Evolutionary conservation across 148 eudicot species (phyloP), one percentile per base, ranked within the genome.

Genomic region (Rhododendron williamsianum): DNA sequence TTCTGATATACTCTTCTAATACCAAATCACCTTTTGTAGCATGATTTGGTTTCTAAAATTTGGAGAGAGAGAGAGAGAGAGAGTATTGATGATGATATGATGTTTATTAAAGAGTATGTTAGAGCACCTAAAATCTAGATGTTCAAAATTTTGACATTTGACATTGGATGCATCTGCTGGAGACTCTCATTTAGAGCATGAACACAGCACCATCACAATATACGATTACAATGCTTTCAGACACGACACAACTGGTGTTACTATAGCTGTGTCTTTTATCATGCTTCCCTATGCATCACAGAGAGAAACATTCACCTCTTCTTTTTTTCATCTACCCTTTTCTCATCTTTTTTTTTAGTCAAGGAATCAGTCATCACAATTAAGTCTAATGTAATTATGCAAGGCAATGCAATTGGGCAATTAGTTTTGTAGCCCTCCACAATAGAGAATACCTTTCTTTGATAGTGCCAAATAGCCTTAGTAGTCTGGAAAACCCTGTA

Each of bases 401-500:
- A 25, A 65, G 30, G 72, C 33, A 65, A n/a, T n/a, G 72, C 72
- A 25, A 25, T n/a, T 27, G 41, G 41, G 76, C 6, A 72, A 72
- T 11, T 72, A 30, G 38, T 13, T 72, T 72, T 38, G 35, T 72
- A 15, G 19, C 19, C 9, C 30, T 30, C 41, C 16, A 33, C 13
- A 45, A 73, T 41, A 76, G 38, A 46, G 63, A 23, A 38, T 85
- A 96, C 99, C 97, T 90, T 60, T 95, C 88, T 86, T 97, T 97
- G 0, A 92, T 73, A 0, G 94, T 91, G 5, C 99, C 98, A 56
- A 82, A 51, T 0, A 95, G 92, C 46, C 89, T 88, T 97, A 95
- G 21, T 92, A 91, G 81, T 97, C 98, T 0, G 98, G 96, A 46
- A 97, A 97, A 0, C 99, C 99, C 76, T 96, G 99, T 1, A 97